A percentile compares a stretch with the other conserved stretches of the same genome.
These are phyloP conservation scores for Phenoliferia sp. DNA, from an alignment of 1,284 basidiomycete species.

Conservation along the genomic window DNA sequence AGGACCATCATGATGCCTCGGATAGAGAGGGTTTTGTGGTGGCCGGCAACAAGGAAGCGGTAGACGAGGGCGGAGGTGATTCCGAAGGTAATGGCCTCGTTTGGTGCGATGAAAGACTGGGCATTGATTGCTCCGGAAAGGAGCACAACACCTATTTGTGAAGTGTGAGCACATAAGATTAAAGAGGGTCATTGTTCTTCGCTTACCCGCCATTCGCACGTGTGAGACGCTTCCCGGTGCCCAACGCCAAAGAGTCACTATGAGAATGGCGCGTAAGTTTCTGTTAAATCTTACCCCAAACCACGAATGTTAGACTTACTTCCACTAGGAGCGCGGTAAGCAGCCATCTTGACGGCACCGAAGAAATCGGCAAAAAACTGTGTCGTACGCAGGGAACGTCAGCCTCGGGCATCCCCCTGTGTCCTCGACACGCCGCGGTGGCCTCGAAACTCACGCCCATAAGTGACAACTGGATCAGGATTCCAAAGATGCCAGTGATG, in stretches of 20 bases:
- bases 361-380: constrained; percentile 13
- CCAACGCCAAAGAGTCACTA: constrained; percentile 16
- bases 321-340: constrained; percentile 2
- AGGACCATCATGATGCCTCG: constrained; percentile 11
- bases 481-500: constrained; percentile 9
- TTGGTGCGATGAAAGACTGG: constrained; percentile 7
- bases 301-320: background rate
- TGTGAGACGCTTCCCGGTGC: background rate
- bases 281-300: background rate
- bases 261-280: background rate
- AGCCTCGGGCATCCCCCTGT: background rate
- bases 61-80: constrained; percentile 15
- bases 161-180: too few species aligned
- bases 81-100: background rate
- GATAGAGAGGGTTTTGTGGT: constrained; percentile 15
- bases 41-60: constrained; percentile 3
- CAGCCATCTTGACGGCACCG: constrained; percentile 4
- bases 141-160: background rate
- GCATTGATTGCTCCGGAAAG: constrained; percentile 17
- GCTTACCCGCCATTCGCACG: background rate
- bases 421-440: too few species aligned
- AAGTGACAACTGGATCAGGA: constrained; percentile 7
- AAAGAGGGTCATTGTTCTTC: too few species aligned
- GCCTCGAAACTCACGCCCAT: background rate
- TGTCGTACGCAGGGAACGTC: background rate